These are phyloP conservation scores for Coemansia sp. DNA, from an alignment of 192 early-diverging fungal species.

Conservation along the genomic window DNA sequence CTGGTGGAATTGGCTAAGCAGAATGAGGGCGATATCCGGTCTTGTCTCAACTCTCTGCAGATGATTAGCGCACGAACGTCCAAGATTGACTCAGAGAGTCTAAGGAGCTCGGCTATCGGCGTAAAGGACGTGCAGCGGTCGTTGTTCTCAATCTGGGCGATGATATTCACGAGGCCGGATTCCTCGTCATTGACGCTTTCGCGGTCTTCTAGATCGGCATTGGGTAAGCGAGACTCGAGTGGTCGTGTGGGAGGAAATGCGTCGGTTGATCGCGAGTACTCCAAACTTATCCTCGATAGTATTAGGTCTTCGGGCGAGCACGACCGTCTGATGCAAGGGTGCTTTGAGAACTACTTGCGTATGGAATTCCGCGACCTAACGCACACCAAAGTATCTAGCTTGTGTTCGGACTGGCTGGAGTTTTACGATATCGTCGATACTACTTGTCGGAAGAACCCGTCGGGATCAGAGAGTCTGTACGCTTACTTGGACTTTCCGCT, in stretches of 20 bases:
- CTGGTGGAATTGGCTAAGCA: conserved; percentile 77
- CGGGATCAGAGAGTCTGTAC: conserved; percentile 59
- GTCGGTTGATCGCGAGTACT: conserved; percentile 21
- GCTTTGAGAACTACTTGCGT: conserved; percentile 88
- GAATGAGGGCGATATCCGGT: conserved; percentile 86
- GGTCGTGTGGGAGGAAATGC: neutral
- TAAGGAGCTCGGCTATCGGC: conserved; percentile 62
- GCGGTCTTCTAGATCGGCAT: conserved; percentile 12
- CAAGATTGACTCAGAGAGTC: conserved; percentile 54
- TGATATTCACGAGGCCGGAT: conserved; percentile 68
- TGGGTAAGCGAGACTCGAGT: conserved; percentile 17
- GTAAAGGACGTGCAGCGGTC: conserved; percentile 82
- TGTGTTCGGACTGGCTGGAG: conserved; percentile 71
- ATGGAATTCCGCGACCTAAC: conserved; percentile 80
- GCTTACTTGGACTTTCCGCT: conserved; percentile 75
- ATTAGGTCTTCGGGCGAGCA: conserved; percentile 69
- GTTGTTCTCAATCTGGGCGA: conserved; percentile 82
- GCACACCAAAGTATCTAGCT: conserved; percentile 66
- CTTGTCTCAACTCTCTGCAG: conserved; percentile 89
- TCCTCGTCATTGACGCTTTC: conserved; percentile 19
- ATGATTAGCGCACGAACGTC: conserved; percentile 20
- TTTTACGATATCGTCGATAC: conserved; percentile 80
- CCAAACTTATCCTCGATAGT: conserved; percentile 56
- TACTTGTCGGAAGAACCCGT: conserved; percentile 20
- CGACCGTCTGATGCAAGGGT: conserved; percentile 88